phyloP scores from a whole-genome alignment of 768 basidiomycete species.

The Pholiota molesta region DNA sequence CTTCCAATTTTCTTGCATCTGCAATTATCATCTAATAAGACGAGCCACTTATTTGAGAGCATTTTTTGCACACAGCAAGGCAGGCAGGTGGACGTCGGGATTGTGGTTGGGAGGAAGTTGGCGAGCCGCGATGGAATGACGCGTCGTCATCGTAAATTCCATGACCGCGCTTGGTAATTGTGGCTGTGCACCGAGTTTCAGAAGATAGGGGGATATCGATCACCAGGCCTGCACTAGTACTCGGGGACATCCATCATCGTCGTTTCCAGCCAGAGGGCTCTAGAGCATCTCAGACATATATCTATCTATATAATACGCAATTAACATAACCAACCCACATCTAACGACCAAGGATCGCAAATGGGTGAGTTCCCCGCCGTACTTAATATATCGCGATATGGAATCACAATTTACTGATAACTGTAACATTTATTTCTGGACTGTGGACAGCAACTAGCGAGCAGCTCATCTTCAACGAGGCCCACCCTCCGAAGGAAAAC shows the following conservation, averaged over 20 bases:
- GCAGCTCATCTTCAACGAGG: slow-evolving; percentile 54
- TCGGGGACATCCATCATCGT: not conserved
- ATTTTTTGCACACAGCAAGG: not conserved
- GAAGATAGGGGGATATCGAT: too few relatives aligned
- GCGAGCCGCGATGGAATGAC: too few relatives aligned
- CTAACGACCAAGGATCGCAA: not conserved
- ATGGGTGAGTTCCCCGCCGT: not conserved
- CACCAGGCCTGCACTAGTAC: not conserved
- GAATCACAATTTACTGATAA: not conserved
- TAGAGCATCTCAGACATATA: not conserved
- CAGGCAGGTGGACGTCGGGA: not conserved
- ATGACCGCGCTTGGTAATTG: too few relatives aligned
- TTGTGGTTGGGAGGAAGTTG: too few relatives aligned
- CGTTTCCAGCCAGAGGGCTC: not conserved
- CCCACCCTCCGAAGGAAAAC: slow-evolving; percentile 62
- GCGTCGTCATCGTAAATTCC: too few relatives aligned
- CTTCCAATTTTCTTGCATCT: too few relatives aligned
- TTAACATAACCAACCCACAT: not conserved
- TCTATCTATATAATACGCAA: not conserved
- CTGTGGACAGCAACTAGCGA: slow-evolving; percentile 54
- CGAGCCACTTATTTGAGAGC: too few relatives aligned
- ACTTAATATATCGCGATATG: not conserved
- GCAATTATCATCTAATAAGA: too few relatives aligned
- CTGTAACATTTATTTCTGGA: not conserved
- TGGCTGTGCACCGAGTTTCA: too few relatives aligned